A percentile compares a stretch with the other conserved stretches of the same genome.
These are phyloP conservation scores for Sanghuangporus baumii DNA, from an alignment of 1,284 basidiomycete genomes.

Conservation along the genomic window DNA sequence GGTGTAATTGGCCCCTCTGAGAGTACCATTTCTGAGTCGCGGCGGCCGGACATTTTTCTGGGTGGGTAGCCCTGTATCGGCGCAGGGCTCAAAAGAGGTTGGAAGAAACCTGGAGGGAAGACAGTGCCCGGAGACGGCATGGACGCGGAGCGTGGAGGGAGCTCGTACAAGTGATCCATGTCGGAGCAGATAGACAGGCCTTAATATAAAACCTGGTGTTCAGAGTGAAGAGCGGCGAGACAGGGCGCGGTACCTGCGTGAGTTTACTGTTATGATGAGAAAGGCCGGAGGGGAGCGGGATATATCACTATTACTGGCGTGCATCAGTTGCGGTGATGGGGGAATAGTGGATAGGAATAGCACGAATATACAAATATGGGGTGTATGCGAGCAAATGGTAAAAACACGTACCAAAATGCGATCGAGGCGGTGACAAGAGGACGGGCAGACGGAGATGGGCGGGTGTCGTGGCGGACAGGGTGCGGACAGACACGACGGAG, in stretches of 20 bases:
- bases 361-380: neutral
- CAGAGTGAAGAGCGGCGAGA: neutral
- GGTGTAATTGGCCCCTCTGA: slow-evolving; percentile 35
- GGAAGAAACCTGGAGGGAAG: slow-evolving; percentile 23
- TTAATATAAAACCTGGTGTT: neutral
- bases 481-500: neutral
- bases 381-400: neutral
- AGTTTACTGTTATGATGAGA: neutral
- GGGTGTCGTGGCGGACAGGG: neutral
- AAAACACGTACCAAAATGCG: neutral
- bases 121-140: slow-evolving; percentile 27
- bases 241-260: neutral
- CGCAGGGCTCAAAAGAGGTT: slow-evolving; percentile 12
- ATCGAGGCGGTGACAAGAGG: neutral
- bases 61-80: neutral
- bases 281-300: neutral
- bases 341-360: neutral
- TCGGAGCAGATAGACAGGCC: neutral
- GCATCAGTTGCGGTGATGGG: neutral
- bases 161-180: slow-evolving; percentile 9
- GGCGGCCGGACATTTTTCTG: slow-evolving; percentile 19
- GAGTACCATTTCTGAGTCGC: slow-evolving; percentile 30
- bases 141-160: slow-evolving; percentile 31
- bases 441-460: neutral
- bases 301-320: neutral